Evolutionary conservation across 225 moss, liverwort and hornwort species (phyloP).

Genomic region (Climacium dendroides): DNA sequence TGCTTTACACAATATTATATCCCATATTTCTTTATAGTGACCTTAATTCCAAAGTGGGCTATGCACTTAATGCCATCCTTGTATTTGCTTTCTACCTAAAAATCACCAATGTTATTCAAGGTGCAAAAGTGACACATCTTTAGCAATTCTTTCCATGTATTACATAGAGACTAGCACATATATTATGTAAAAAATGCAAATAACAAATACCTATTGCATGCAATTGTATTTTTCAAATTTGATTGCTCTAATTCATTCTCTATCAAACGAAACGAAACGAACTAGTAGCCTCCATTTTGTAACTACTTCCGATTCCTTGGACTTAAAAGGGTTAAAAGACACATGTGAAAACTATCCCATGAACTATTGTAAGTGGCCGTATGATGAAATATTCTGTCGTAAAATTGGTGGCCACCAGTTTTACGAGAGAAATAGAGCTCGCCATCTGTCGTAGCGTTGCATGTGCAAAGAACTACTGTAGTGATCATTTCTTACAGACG

Average conservation of each 20-base stretch:
- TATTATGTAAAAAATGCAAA: accelerated
- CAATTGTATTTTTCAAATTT: not conserved
- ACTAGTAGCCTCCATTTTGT: not conserved
- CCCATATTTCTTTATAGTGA: accelerated
- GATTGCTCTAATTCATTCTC: not conserved
- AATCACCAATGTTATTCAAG: not conserved
- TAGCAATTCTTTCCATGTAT: not conserved
- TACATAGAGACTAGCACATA: accelerated
- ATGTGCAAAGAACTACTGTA: not conserved
- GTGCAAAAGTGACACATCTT: not conserved
- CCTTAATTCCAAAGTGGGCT: not conserved
- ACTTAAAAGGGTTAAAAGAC: not conserved
- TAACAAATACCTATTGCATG: not conserved
- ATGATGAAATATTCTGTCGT: not conserved
- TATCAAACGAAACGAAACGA: not conserved
- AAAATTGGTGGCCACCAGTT: no score
- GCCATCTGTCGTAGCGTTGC: not conserved
- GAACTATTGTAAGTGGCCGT: not conserved
- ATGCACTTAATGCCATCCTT: not conserved
- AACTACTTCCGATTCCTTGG: not conserved
- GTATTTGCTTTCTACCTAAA: not conserved
- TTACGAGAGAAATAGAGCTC: not conserved
- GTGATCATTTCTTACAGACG: not conserved
- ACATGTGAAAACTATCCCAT: not conserved
- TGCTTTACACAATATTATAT: not conserved